Evolutionary conservation across 495 filamentous ascomycete genomes (phyloP).

Genomic region (Letharia columbiana): DNA sequence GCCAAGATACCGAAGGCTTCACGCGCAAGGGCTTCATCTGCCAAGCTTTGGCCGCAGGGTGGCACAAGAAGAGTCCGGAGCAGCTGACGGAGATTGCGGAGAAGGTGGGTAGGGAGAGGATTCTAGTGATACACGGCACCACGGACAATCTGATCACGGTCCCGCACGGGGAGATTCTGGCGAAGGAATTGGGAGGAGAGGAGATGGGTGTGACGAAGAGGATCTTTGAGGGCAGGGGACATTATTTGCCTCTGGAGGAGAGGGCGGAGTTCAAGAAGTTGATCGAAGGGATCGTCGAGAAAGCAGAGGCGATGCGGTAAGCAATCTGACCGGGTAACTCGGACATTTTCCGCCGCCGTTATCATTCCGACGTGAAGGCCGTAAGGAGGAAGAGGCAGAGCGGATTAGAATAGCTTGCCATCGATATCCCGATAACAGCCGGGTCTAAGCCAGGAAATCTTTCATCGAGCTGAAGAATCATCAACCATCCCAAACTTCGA

Average conservation of each 20-base stretch:
- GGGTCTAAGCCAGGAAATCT: too few species aligned
- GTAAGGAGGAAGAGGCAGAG: neutral
- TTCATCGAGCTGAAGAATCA: too few species aligned
- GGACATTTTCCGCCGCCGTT: neutral
- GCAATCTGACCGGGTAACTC: neutral
- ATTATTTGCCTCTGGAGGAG: conserved; percentile 57
- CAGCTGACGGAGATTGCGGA: conserved; percentile 57
- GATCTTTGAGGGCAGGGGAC: conserved; percentile 58
- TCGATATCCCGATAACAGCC: too few species aligned
- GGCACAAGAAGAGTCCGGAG: conserved; percentile 59
- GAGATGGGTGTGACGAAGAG: conserved; percentile 38
- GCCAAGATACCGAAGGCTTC: conserved; percentile 44
- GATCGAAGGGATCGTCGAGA: conserved; percentile 44
- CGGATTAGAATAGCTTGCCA: too few species aligned
- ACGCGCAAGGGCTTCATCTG: conserved; percentile 59
- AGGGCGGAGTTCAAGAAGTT: conserved; percentile 49
- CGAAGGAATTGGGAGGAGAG: conserved; percentile 40
- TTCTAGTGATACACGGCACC: conserved; percentile 66
- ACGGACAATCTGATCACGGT: conserved; percentile 63
- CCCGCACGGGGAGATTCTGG: conserved; percentile 50
- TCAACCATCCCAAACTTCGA: too few species aligned
- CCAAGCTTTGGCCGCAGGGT: conserved; percentile 67
- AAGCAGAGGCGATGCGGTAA: conserved; percentile 2
- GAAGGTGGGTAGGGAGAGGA: conserved; percentile 58
- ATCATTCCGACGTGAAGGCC: neutral